Base-by-base conservation (phyloP, 768 basidiomycete genomes). In the Boletus fagicola region DNA sequence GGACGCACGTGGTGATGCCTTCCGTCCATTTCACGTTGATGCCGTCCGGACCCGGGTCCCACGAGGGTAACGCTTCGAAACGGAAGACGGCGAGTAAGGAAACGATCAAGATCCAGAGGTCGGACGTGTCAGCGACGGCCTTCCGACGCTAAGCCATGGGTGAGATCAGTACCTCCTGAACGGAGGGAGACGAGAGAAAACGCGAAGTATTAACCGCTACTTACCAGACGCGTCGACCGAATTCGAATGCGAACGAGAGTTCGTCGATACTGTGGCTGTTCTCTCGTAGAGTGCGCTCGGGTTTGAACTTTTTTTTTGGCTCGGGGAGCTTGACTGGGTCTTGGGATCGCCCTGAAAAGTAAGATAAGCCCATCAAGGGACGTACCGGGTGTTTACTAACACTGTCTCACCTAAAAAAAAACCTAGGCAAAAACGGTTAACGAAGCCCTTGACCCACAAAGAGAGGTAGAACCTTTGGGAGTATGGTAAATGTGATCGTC, bases 401-500 rank as follows among this genome's bases (percentile, higher is more conserved):
- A 62, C 62, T 1, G 58, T 69, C n/a, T 59, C 65, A 2, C 70
- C 68, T 63, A 18, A 22, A 35, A 28, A 28, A 28, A 28, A 28
- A 26, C 26, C 2, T 3, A 16, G 12, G 31, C 26, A 15, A 4
- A 38, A 24, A 45, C 2, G 16, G 16, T 59, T 13, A 35, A 28
- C 22, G 8, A 45, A 35, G 2, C 38, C 42, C 30, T 56, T 38
- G 52, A 13, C 45, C 44, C 20, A 18, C 35, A 44, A 47, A 38
- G 22, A 40, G 33, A 44, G 13, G 22, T 38, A 26, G 77, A 68
- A 61, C 81, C 83, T 59, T 76, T 74, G 11, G 84, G 82, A 43
- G 86, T 85, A 7, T 79, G 60, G 56, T 80, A 79, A 16, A 73
- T 53, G 49, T 78, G 79, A 53, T 78, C 76, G 36, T 73, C 63